Evolutionary conservation across 2,329 filamentous ascomycete species (phyloP).

Genomic region (Clarireedia monteithiana): DNA sequence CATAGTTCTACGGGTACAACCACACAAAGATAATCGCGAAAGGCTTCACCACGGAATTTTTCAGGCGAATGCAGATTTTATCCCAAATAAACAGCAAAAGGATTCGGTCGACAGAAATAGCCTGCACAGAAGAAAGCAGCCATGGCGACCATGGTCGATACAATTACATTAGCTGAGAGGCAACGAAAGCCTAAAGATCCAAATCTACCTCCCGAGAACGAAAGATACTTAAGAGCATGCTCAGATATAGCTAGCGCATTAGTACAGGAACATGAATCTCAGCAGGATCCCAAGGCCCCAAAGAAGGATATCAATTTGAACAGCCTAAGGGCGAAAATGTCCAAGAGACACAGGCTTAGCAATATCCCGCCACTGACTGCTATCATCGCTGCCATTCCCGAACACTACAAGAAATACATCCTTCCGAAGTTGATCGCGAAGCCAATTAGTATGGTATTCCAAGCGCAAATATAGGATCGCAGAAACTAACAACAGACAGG

Average conservation of each 20-base stretch:
- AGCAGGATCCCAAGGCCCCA: constrained; percentile 62
- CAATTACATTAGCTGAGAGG: constrained; percentile 44
- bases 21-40: too few relatives aligned
- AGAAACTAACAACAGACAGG: constrained; percentile 38
- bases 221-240: constrained; percentile 88
- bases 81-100: too few relatives aligned
- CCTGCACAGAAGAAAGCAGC: neutral
- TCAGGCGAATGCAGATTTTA: neutral
- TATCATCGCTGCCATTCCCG: constrained; percentile 97
- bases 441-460: constrained; percentile 64
- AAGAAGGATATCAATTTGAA: constrained; percentile 92
- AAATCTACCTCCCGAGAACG: constrained; percentile 84
- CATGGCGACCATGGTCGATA: constrained; percentile 57
- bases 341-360: constrained; percentile 86
- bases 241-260: constrained; percentile 90
- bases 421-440: constrained; percentile 94
- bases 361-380: constrained; percentile 88
- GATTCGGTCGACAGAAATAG: too few relatives aligned
- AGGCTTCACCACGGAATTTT: too few relatives aligned
- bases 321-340: constrained; percentile 72
- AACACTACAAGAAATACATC: constrained; percentile 99
- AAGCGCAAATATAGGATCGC: constrained; percentile 3
- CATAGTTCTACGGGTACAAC: neutral
- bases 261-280: constrained; percentile 87
- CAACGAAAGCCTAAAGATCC: constrained; percentile 54